phyloP scores from a whole-genome alignment of 768 basidiomycete genomes.

The Russula virescens region DNA sequence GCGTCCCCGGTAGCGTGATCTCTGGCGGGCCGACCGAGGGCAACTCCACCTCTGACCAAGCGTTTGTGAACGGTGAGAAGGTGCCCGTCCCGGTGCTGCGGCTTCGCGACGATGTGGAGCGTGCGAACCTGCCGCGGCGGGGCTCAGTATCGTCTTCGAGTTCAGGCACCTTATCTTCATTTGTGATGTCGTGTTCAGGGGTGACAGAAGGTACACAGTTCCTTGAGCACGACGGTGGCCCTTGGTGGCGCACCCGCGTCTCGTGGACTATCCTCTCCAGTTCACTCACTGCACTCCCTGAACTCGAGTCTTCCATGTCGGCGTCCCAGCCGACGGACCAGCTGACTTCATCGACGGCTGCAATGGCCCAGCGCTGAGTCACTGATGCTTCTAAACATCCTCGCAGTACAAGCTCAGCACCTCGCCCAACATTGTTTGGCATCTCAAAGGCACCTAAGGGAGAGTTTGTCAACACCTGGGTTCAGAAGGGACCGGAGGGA shows the following conservation, averaged over 20 bases:
- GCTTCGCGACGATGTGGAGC: conserved; percentile 17
- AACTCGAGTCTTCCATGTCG: conserved; percentile 36
- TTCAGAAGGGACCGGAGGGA: conserved; percentile 17
- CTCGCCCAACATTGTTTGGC: conserved; percentile 50
- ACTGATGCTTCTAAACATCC: conserved; percentile 75
- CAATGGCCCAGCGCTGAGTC: conserved; percentile 68
- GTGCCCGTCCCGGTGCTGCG: conserved; percentile 16
- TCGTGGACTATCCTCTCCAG: conserved; percentile 34
- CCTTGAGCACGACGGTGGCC: conserved; percentile 9
- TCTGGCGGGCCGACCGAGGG: conserved; percentile 12
- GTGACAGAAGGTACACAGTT: conserved; percentile 13
- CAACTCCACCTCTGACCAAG: conserved; percentile 20
- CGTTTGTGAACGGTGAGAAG: conserved; percentile 18
- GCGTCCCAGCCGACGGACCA: conserved; percentile 74
- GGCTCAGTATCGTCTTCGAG: conserved; percentile 21
- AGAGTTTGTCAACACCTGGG: conserved; percentile 20
- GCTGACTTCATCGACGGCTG: conserved; percentile 70
- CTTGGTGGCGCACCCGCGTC: conserved; percentile 31
- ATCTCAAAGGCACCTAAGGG: conserved; percentile 56
- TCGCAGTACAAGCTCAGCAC: conserved; percentile 60
- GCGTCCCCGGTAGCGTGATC: conserved; percentile 9
- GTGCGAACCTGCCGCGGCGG: not conserved
- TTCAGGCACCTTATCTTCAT: conserved; percentile 19
- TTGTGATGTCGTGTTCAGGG: not conserved
- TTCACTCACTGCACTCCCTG: conserved; percentile 29